Evolutionary conservation across 2,329 filamentous ascomycete genomes (phyloP), one percentile per base, ranked within the genome.

Genomic region (Beauveria australis): DNA sequence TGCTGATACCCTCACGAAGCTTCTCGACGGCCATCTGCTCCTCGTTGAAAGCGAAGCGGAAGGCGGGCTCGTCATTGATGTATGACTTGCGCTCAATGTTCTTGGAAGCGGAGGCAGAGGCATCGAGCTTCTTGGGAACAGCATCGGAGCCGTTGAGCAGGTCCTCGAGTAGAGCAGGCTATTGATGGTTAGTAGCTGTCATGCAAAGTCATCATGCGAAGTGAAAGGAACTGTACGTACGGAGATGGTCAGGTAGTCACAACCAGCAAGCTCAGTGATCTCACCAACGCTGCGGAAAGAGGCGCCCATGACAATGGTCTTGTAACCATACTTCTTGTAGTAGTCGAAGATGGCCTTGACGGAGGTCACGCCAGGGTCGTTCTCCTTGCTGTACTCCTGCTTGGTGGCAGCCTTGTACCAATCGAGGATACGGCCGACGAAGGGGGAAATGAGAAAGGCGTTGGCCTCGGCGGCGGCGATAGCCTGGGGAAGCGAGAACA

Each of bases 21-120:
- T 99, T 99, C 88, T 97, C 92, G 67, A 96, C 91, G 65, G 91
- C 94, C 94, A 99, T 99, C 77, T 93, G 89, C 73, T 99, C 92
- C 85, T 99, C 94, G 85, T 99, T 99, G 87, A 99, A 96, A 79
- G 92, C 89, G 83, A 97, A 99, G 76, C 94, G 92, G 92, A 97
- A 99, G 54, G 78, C 73, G 59, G 92, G 71, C 85, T 99, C 94
- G 78, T 94, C 82, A 74, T 88, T 85, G 78, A 99, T 88, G 85
- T 96, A 99, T 62, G 80, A 81, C 83, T 89, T 90, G 89, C 92
- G 96, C 81, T 89, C 79, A 67, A 99, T 84, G 78, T 94, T 78
- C 67, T 94, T 84, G 61, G 79, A 75, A 67, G 76, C 63, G 63
- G 92, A 92, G 62, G 74, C 73, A 53, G 83, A 73, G 56, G 91